Evolutionary conservation across 352 stramenopile species (phyloP).

Genomic region (Phytophthora crassamura): DNA sequence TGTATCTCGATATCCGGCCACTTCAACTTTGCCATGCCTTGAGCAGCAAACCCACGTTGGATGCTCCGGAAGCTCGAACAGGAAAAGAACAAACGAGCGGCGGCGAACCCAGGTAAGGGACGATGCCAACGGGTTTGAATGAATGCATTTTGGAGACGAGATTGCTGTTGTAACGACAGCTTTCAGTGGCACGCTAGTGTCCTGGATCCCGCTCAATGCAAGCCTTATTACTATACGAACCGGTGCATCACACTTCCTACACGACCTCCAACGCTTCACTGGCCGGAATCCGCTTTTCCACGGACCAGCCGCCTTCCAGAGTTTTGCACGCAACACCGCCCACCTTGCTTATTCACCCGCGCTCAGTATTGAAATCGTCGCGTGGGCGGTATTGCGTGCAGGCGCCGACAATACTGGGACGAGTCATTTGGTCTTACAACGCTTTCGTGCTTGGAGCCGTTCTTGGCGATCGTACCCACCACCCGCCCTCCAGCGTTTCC

Average conservation of each 20-base stretch:
- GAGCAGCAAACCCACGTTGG: background rate
- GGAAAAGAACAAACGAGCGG: slow-evolving; percentile 6
- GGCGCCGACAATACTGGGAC: no score
- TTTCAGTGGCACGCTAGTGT: slow-evolving; percentile 4
- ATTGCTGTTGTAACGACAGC: slow-evolving; percentile 10
- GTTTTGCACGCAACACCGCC: no score
- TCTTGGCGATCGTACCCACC: no score
- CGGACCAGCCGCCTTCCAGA: slow-evolving; percentile 83
- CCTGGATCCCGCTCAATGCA: slow-evolving; percentile 4
- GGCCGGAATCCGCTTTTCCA: slow-evolving; percentile 77
- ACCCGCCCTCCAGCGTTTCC: no score
- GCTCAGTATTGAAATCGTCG: no score
- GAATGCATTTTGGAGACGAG: slow-evolving; percentile 17
- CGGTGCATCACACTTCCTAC: slow-evolving; percentile 34
- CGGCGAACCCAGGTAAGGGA: background rate
- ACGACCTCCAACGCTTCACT: slow-evolving; percentile 60
- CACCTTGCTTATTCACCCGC: no score
- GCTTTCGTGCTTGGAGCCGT: no score
- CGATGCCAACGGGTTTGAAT: background rate
- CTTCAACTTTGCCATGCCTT: background rate
- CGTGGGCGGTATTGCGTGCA: no score
- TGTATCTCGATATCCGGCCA: background rate
- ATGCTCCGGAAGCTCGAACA: slow-evolving; percentile 5
- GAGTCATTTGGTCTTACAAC: no score
- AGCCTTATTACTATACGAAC: slow-evolving; percentile 39